Percentiles rank a stretch among this genome's conserved stretches.
These are phyloP conservation scores for Zygosaccharomyces lentus DNA, from an alignment of 805 yeast genomes.

Conservation along the genomic window DNA sequence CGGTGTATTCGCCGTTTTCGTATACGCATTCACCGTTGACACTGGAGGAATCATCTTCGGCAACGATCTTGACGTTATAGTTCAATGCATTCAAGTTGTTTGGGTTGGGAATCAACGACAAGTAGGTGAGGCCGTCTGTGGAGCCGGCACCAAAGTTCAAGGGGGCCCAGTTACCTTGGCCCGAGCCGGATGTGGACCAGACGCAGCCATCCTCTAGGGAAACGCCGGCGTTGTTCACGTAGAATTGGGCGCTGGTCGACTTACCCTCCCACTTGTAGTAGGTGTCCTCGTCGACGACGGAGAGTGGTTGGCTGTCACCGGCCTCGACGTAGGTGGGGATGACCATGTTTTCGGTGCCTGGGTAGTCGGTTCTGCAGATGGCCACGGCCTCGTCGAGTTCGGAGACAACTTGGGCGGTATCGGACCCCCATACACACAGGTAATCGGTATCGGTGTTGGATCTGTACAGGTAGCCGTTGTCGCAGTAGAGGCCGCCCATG, in stretches of 20 bases:
- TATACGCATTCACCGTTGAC: conserved; percentile 72
- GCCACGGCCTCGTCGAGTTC: conserved; percentile 62
- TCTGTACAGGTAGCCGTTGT: conserved; percentile 78
- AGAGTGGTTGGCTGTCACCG: conserved; percentile 42
- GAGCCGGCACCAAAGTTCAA: conserved; percentile 74
- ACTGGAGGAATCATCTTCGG: conserved; percentile 55
- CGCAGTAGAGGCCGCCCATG: conserved; percentile 88
- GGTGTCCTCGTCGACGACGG: conserved; percentile 56
- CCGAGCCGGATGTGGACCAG: conserved; percentile 59
- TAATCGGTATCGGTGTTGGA: conserved; percentile 61
- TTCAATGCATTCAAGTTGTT: conserved; percentile 54
- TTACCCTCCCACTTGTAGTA: conserved; percentile 63
- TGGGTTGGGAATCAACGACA: conserved; percentile 75
- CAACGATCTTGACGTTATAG: conserved; percentile 73
- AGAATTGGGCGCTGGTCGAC: conserved; percentile 66
- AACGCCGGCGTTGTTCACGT: conserved; percentile 75
- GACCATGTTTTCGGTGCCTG: conserved; percentile 79
- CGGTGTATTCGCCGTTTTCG: conserved; percentile 69
- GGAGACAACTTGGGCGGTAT: conserved; percentile 64
- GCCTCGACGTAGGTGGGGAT: conserved; percentile 62
- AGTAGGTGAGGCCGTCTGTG: conserved; percentile 55
- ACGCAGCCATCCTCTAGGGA: conserved; percentile 63
- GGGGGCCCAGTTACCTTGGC: conserved; percentile 78
- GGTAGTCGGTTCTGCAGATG: conserved; percentile 74
- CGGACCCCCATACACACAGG: conserved; percentile 85